Conservation (phyloP, 2,329 filamentous ascomycete genomes). For the Stagonosporopsis rhizophila region DNA sequence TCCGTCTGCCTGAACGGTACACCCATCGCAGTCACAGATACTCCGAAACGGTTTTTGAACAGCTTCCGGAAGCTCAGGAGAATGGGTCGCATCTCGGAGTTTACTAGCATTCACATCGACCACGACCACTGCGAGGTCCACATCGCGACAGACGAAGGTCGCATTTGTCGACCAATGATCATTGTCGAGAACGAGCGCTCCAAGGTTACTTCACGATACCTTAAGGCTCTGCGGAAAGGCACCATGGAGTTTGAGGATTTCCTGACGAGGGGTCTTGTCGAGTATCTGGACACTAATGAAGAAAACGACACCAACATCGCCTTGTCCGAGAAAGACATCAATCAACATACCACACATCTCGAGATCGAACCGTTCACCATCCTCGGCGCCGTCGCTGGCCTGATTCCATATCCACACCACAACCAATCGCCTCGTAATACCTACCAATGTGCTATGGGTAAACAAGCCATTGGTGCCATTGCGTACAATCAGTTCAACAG, state of each 20-base stretch:
- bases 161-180: constrained; percentile 94
- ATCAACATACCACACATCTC: constrained; percentile 84
- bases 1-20: constrained; percentile 96
- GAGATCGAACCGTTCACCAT: constrained; percentile 99
- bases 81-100: constrained; percentile 91
- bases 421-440: constrained; percentile 99
- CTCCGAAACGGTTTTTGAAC: constrained; percentile 84
- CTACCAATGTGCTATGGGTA: constrained; percentile 99
- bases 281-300: constrained; percentile 98
- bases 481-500: constrained; percentile 97
- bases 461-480: constrained; percentile 98
- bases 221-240: constrained; percentile 82
- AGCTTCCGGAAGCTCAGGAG: constrained; percentile 86
- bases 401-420: constrained; percentile 98
- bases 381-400: constrained; percentile 89
- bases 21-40: constrained; percentile 83
- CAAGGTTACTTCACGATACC: constrained; percentile 78
- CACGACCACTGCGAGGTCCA: constrained; percentile 90
- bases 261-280: constrained; percentile 84
- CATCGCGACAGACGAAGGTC: constrained; percentile 94
- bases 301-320: constrained; percentile 96
- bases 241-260: constrained; percentile 94
- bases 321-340: constrained; percentile 85
- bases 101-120: constrained; percentile 96
- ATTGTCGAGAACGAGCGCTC: constrained; percentile 89